Percentiles rank a stretch among this genome's conserved stretches.
Conservation (phyloP, 257 asterid species). For the Capsicum baccatum region DNA sequence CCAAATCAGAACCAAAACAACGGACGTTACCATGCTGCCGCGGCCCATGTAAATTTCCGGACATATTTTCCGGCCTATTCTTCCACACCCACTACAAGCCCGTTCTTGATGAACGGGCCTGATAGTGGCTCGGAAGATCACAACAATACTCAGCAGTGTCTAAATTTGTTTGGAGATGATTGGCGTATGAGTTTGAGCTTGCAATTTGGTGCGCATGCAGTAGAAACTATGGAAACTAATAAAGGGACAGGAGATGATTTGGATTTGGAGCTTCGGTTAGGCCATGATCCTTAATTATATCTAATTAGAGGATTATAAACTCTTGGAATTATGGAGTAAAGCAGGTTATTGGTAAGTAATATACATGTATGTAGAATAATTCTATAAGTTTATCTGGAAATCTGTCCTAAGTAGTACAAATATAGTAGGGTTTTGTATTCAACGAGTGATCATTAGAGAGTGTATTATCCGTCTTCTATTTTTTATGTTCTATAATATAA, state of each 20-base stretch:
- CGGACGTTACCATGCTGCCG: slow-evolving; percentile 25
- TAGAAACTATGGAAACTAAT: slow-evolving; percentile 32
- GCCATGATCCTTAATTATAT: slow-evolving; percentile 34
- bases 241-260: slow-evolving; percentile 53
- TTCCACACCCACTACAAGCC: background rate
- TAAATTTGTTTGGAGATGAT: slow-evolving; percentile 36
- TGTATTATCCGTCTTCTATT: background rate
- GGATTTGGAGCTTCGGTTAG: slow-evolving; percentile 92
- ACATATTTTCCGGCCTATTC: slow-evolving; percentile 38
- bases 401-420: background rate
- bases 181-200: slow-evolving; percentile 54
- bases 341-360: background rate
- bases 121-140: background rate
- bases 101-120: background rate
- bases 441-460: background rate
- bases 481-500: background rate
- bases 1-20: slow-evolving; percentile 17
- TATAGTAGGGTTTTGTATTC: slow-evolving; percentile 9
- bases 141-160: slow-evolving; percentile 21
- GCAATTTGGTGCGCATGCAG: slow-evolving; percentile 32
- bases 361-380: background rate
- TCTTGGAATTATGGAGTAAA: background rate
- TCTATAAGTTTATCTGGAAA: background rate
- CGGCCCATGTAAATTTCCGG: slow-evolving; percentile 30
- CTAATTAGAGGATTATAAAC: background rate